Evolutionary conservation across 768 basidiomycete species (phyloP).

Genomic region (Calvatia gigantea): DNA sequence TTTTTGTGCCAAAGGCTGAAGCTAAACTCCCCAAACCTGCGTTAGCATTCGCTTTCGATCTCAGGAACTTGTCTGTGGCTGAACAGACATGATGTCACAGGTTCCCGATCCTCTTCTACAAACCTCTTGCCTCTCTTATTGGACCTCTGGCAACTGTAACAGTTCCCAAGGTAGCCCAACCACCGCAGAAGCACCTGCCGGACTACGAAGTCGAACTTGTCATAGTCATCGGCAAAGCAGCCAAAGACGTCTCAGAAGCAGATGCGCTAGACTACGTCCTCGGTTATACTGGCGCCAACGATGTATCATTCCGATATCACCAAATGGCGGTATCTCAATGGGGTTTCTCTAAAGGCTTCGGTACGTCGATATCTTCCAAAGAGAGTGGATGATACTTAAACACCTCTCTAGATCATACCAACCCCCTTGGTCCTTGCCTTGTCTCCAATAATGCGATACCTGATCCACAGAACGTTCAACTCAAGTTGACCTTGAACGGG

Average conservation of each 20-base stretch:
- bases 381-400: not conserved
- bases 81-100: conserved; percentile 26
- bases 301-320: conserved; percentile 82
- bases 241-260: conserved; percentile 74
- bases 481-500: conserved; percentile 69
- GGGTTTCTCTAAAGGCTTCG: conserved; percentile 86
- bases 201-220: conserved; percentile 84
- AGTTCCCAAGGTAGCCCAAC: conserved; percentile 68
- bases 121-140: conserved; percentile 66
- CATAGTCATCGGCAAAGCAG: conserved; percentile 79
- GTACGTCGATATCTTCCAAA: conserved; percentile 31
- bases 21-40: conserved; percentile 58
- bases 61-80: not conserved
- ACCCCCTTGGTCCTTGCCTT: conserved; percentile 79
- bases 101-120: conserved; percentile 76
- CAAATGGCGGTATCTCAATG: conserved; percentile 83
- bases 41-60: conserved; percentile 32
- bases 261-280: conserved; percentile 86
- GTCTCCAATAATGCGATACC: conserved; percentile 62
- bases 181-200: conserved; percentile 63
- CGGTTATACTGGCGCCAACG: conserved; percentile 78
- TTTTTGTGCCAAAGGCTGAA: conserved; percentile 48
- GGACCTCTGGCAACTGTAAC: conserved; percentile 64
- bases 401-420: conserved; percentile 48
- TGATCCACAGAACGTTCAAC: conserved; percentile 60